phyloP scores from a whole-genome alignment of 352 stramenopile genomes.

The Phytopythium litorale region DNA sequence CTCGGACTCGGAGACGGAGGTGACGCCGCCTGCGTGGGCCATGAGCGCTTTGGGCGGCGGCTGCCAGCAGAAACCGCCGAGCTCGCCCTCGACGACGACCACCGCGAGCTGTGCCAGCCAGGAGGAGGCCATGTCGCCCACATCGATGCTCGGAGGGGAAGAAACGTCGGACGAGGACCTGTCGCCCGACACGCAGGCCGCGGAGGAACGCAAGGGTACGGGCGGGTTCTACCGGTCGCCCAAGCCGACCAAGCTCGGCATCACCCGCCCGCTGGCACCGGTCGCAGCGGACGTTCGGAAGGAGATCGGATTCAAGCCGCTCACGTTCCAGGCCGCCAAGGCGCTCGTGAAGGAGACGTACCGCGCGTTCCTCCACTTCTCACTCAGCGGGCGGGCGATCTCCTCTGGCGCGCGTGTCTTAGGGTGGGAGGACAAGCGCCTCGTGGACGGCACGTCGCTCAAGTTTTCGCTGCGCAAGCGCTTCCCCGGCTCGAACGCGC shows the following conservation, averaged over 20 bases:
- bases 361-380: conserved; percentile 47
- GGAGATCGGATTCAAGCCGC: conserved; percentile 41
- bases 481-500: conserved; percentile 33
- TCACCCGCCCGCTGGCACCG: conserved; percentile 20
- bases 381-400: conserved; percentile 41
- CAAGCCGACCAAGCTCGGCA: conserved; percentile 26
- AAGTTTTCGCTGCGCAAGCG: conserved; percentile 68
- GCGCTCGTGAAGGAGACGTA: conserved; percentile 41
- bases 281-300: conserved; percentile 31
- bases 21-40: conserved; percentile 14
- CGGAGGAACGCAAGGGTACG: conserved; percentile 16
- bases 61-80: not conserved
- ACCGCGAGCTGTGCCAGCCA: conserved; percentile 9
- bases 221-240: conserved; percentile 27
- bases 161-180: conserved; percentile 32
- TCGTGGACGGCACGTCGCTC: conserved; percentile 44
- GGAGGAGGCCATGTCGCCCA: conserved; percentile 9
- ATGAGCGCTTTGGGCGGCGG: not conserved
- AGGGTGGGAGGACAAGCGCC: conserved; percentile 63
- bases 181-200: conserved; percentile 15
- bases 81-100: conserved; percentile 12
- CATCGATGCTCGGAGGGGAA: conserved; percentile 11
- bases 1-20: conserved; percentile 20
- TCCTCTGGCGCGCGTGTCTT: conserved; percentile 48
- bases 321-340: conserved; percentile 27